Evolutionary conservation across 2,329 filamentous ascomycete species (phyloP).

Genomic region (Aspergillus bombycis): DNA sequence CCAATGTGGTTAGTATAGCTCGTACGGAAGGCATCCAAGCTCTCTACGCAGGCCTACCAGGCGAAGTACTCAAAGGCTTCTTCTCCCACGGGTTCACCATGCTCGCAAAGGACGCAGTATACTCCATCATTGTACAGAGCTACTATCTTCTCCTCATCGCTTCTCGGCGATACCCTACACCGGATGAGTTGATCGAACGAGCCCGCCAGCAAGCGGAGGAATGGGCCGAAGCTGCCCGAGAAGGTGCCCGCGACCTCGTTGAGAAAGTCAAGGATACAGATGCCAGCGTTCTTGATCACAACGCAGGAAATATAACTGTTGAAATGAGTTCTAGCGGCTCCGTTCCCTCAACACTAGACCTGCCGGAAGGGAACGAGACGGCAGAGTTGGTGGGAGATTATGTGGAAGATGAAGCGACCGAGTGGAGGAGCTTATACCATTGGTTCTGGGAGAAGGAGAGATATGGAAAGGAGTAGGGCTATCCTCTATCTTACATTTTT

Average conservation of each 20-base stretch:
- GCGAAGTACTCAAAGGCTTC: slow-evolving; percentile 80
- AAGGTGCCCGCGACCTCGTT: slow-evolving; percentile 40
- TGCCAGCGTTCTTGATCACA: slow-evolving; percentile 26
- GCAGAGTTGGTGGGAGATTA: slow-evolving; percentile 51
- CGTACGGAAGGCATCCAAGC: slow-evolving; percentile 67
- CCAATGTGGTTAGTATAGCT: slow-evolving; percentile 60
- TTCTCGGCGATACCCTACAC: slow-evolving; percentile 48
- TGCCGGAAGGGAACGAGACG: slow-evolving; percentile 42
- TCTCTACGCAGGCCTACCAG: slow-evolving; percentile 75
- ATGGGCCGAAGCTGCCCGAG: slow-evolving; percentile 44
- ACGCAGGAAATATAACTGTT: slow-evolving; percentile 28
- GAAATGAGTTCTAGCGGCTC: slow-evolving; percentile 35
- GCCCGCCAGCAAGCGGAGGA: slow-evolving; percentile 46
- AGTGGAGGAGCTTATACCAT: slow-evolving; percentile 46
- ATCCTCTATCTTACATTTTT: neutral
- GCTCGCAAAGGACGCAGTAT: slow-evolving; percentile 79
- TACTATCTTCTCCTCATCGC: slow-evolving; percentile 68
- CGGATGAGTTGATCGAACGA: slow-evolving; percentile 43
- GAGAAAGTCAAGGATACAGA: slow-evolving; percentile 33
- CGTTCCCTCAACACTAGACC: slow-evolving; percentile 9
- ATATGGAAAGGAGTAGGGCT: slow-evolving; percentile 16
- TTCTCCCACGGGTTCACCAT: slow-evolving; percentile 86
- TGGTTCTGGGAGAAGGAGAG: slow-evolving; percentile 45
- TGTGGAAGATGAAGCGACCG: slow-evolving; percentile 46
- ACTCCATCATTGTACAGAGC: slow-evolving; percentile 69